A percentile compares a stretch with the other conserved stretches of the same genome.
Conservation (phyloP, 2,329 filamentous ascomycete genomes). For the Phoma sp. region DNA sequence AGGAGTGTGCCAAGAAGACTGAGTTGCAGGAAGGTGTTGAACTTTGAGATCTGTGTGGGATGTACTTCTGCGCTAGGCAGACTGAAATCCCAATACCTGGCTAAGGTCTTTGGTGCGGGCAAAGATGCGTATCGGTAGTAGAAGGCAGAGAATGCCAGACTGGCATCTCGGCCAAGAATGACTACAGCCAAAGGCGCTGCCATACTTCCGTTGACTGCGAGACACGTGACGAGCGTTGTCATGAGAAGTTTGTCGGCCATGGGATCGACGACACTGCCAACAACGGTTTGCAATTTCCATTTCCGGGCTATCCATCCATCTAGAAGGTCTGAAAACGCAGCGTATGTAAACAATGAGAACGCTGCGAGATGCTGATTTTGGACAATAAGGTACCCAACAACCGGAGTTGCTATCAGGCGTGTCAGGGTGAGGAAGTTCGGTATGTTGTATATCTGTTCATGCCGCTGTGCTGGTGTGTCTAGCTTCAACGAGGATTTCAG, state of each 20-base stretch:
- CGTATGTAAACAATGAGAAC: constrained; percentile 87
- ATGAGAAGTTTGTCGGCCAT: constrained; percentile 97
- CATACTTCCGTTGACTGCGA: constrained; percentile 82
- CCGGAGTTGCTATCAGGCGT: constrained; percentile 80
- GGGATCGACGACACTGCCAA: constrained; percentile 86
- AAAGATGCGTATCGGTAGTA: constrained; percentile 97
- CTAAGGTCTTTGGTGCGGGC: constrained; percentile 90
- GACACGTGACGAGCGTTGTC: constrained; percentile 86
- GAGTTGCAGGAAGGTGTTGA: constrained; percentile 93
- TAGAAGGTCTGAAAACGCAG: constrained; percentile 87
- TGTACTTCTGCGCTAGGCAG: constrained; percentile 85
- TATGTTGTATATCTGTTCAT: constrained; percentile 95
- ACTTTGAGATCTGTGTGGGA: constrained; percentile 82
- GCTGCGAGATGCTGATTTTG: constrained; percentile 82
- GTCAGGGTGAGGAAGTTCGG: constrained; percentile 92
- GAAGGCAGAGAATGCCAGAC: constrained; percentile 82
- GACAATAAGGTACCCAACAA: constrained; percentile 87
- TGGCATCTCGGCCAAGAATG: constrained; percentile 87
- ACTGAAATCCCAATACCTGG: constrained; percentile 96
- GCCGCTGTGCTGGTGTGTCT: constrained; percentile 20
- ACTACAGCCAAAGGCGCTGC: constrained; percentile 88
- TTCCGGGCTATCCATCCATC: constrained; percentile 92
- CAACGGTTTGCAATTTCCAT: constrained; percentile 90
- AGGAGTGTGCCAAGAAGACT: constrained; percentile 85
- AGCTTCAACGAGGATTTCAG: constrained; percentile 40